These are phyloP conservation scores for Candida endomychidarum DNA, from an alignment of 805 yeast genomes.

Conservation along the genomic window DNA sequence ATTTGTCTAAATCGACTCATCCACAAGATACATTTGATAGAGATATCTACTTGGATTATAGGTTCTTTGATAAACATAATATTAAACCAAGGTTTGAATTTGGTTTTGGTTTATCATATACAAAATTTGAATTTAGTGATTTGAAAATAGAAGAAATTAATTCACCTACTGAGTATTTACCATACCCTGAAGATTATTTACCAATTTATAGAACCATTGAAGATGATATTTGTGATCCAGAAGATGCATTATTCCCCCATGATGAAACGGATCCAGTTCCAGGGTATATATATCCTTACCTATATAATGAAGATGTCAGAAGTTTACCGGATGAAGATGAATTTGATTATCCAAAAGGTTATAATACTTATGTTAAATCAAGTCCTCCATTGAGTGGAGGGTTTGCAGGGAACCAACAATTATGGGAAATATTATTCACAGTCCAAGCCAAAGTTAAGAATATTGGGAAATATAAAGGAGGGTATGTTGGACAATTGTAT, in stretches of 20 bases:
- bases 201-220: slow-evolving; percentile 42
- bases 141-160: slow-evolving; percentile 42
- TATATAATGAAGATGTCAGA: slow-evolving; percentile 36
- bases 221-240: slow-evolving; percentile 53
- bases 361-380: slow-evolving; percentile 32
- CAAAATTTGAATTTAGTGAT: slow-evolving; percentile 38
- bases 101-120: slow-evolving; percentile 61
- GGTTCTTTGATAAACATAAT: slow-evolving; percentile 55
- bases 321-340: slow-evolving; percentile 35
- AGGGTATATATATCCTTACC: slow-evolving; percentile 57
- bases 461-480: slow-evolving; percentile 47
- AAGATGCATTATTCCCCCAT: slow-evolving; percentile 54
- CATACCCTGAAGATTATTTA: slow-evolving; percentile 46
- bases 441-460: slow-evolving; percentile 49
- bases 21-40: slow-evolving; percentile 49
- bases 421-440: slow-evolving; percentile 53
- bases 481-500: slow-evolving; percentile 53
- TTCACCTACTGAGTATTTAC: slow-evolving; percentile 46
- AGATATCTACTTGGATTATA: slow-evolving; percentile 54
- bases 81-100: slow-evolving; percentile 60
- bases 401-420: slow-evolving; percentile 58
- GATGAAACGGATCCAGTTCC: slow-evolving; percentile 53
- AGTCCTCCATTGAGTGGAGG: slow-evolving; percentile 49
- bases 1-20: slow-evolving; percentile 22
- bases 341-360: slow-evolving; percentile 41